Evolutionary conservation across 2,329 filamentous ascomycete genomes (phyloP).

Genomic region (Fusarium equiseti): DNA sequence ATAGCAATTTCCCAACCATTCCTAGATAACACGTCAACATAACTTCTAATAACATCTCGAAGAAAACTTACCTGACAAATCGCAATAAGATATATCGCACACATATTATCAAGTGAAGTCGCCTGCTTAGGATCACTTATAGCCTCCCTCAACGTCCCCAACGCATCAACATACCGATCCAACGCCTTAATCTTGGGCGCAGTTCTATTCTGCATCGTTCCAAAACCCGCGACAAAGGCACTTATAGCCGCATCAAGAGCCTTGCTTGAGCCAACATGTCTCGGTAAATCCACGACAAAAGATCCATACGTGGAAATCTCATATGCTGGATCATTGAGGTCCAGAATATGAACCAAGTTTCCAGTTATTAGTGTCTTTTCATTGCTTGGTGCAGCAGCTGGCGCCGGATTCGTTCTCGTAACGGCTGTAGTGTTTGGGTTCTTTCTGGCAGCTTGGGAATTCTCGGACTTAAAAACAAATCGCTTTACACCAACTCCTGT

Average conservation of each 20-base stretch:
- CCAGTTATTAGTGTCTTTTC: neutral
- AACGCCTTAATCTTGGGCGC: neutral
- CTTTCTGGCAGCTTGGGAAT: neutral
- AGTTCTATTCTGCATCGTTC: neutral
- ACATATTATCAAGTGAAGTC: constrained; percentile 11
- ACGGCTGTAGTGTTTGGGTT: rapidly evolving
- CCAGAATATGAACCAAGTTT: constrained; percentile 4
- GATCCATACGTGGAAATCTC: constrained; percentile 17
- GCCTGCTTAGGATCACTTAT: neutral
- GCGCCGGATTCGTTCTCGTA: neutral
- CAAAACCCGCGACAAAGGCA: neutral
- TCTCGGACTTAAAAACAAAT: constrained; percentile 11
- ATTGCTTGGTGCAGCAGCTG: neutral
- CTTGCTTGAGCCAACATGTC: constrained; percentile 3
- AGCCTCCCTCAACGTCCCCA: constrained; percentile 1
- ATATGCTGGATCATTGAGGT: constrained; percentile 1
- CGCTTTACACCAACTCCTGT: constrained; percentile 11
- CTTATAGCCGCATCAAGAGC: constrained; percentile 12
- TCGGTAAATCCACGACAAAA: constrained; percentile 9
- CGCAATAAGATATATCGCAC: constrained; percentile 3
- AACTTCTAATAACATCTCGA: too few relatives aligned
- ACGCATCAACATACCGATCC: constrained; percentile 8
- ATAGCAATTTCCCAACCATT: constrained; percentile 2
- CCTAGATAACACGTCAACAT: too few relatives aligned
- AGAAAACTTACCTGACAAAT: constrained; percentile 17